These are phyloP conservation scores for Liriodendron chinense DNA, from an alignment of 164 flowering plant genomes.

Conservation along the genomic window DNA sequence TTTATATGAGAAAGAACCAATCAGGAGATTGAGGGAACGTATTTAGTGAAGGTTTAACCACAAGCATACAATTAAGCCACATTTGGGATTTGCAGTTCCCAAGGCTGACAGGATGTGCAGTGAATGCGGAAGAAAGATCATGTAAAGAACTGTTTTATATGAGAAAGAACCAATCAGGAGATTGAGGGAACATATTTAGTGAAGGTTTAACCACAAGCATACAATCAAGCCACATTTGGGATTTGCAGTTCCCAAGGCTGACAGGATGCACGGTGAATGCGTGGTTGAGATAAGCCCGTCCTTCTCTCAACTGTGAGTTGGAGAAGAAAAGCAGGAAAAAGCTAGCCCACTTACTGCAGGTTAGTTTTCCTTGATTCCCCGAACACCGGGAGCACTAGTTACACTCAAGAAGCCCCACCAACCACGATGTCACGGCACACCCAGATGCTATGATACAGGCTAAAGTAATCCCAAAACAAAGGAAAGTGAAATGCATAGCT, in stretches of 20 bases:
- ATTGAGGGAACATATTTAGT: not conserved
- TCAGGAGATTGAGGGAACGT: not conserved
- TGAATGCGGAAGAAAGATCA: not conserved
- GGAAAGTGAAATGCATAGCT: conserved; percentile 15
- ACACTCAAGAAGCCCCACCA: not conserved
- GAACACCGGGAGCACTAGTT: not conserved
- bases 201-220: not conserved
- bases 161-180: too few species aligned
- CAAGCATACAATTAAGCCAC: not conserved
- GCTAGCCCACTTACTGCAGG: too few species aligned
- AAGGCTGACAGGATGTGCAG: not conserved
- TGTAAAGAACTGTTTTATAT: not conserved
- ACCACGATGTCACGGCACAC: not conserved
- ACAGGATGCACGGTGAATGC: not conserved
- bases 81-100: not conserved
- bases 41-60: not conserved
- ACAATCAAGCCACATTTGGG: not conserved
- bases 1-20: not conserved
- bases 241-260: not conserved
- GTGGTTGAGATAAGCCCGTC: too few species aligned
- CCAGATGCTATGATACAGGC: not conserved
- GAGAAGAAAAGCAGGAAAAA: not conserved
- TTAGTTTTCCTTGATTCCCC: not conserved
- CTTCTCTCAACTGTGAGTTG: not conserved
- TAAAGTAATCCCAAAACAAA: not conserved